Evolutionary conservation across 768 basidiomycete genomes (phyloP).

Genomic region (Termitomyces sp.): DNA sequence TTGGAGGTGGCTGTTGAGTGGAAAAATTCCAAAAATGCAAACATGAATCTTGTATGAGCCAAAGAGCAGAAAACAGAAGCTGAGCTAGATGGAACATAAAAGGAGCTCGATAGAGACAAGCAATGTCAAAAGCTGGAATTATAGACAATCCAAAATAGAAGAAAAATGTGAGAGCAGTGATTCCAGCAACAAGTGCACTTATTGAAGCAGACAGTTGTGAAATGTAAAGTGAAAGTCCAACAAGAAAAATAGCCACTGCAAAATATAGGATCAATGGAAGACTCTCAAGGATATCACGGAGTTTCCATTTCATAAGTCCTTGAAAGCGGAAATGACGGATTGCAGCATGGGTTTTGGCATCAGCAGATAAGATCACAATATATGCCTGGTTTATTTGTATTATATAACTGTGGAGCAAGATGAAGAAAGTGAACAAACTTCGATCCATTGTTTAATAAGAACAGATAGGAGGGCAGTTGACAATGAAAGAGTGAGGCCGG

Average conservation of each 20-base stretch:
- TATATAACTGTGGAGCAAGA: neutral
- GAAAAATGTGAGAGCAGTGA: neutral
- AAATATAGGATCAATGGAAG: neutral
- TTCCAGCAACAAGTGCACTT: neutral
- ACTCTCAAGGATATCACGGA: neutral
- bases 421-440: neutral
- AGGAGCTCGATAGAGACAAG: neutral
- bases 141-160: neutral
- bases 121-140: neutral
- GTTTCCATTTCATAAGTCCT: neutral
- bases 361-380: neutral
- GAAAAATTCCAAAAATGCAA: too few relatives aligned
- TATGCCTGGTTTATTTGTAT: neutral
- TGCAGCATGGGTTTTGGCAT: neutral
- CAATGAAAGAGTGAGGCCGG: neutral
- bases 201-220: neutral
- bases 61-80: neutral
- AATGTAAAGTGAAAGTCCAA: neutral
- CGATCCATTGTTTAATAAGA: neutral
- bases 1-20: too few relatives aligned
- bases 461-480: neutral
- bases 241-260: neutral
- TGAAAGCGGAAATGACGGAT: neutral
- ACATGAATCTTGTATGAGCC: too few relatives aligned
- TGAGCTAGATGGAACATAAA: neutral